Evolutionary conservation across 164 flowering plant species (phyloP).

Genomic region (Houttuynia cordata): DNA sequence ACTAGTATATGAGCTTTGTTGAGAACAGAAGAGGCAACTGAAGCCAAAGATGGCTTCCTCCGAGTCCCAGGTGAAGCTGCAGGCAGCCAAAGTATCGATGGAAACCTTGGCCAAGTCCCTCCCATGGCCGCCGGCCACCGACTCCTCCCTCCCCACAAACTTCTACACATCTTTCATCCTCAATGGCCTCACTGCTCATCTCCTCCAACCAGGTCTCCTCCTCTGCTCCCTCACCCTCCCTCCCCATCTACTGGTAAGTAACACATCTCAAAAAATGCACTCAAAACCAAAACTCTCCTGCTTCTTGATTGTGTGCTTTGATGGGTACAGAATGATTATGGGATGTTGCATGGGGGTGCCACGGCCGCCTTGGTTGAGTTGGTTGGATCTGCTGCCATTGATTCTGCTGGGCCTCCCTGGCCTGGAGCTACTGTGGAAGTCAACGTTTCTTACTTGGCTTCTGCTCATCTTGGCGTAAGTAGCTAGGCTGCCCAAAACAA

Average conservation of each 20-base stretch:
- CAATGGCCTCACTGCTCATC: slow-evolving; percentile 7
- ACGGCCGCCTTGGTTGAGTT: slow-evolving; percentile 10
- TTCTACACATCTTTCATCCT: slow-evolving; percentile 7
- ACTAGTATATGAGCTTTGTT: too few relatives aligned
- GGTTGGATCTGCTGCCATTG: slow-evolving; percentile 12
- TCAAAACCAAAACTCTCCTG: neutral
- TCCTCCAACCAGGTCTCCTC: slow-evolving; percentile 10
- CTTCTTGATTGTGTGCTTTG: neutral
- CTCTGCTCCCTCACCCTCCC: slow-evolving; percentile 12
- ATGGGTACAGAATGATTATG: slow-evolving; percentile 6
- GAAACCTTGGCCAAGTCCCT: slow-evolving; percentile 3
- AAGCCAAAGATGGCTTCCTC: neutral
- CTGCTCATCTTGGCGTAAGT: slow-evolving; percentile 13
- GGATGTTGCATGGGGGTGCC: slow-evolving; percentile 13
- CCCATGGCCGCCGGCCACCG: slow-evolving; percentile 1
- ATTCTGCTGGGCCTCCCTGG: slow-evolving; percentile 6
- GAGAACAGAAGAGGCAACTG: too few relatives aligned
- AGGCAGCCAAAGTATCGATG: slow-evolving; percentile 2
- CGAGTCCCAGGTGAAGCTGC: neutral
- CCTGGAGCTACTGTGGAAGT: slow-evolving; percentile 10
- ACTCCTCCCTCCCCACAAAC: neutral
- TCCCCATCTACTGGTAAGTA: slow-evolving; percentile 3
- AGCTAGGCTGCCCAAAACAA: neutral
- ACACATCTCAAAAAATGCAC: neutral
- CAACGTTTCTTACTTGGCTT: slow-evolving; percentile 10